phyloP scores from a whole-genome alignment of 2,329 filamentous ascomycete species.

The Colletotrichum destructivum region DNA sequence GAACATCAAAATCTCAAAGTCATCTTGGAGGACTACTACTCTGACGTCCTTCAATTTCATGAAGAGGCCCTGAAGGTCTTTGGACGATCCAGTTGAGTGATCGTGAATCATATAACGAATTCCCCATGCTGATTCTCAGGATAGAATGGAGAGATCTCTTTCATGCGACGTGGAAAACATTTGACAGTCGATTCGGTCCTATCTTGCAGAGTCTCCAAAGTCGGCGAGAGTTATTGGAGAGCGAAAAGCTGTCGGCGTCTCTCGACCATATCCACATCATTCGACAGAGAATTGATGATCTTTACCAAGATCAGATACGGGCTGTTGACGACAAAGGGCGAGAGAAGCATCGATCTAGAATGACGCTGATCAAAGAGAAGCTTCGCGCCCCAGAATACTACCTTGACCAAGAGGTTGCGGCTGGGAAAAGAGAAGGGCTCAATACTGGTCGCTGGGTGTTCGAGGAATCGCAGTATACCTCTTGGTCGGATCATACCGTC shows the following conservation, averaged over 20 bases:
- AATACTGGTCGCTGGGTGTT: too few species aligned
- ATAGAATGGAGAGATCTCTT: not conserved
- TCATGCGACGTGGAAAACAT: constrained; percentile 11
- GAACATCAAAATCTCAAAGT: not conserved
- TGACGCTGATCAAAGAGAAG: too few species aligned
- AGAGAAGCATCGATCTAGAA: not conserved
- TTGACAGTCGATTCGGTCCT: constrained; percentile 1
- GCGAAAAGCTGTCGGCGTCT: constrained; percentile 2
- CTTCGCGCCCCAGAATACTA: too few species aligned
- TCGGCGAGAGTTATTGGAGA: not conserved
- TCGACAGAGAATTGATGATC: not conserved
- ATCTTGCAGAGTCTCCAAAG: not conserved
- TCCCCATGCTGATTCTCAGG: too few species aligned
- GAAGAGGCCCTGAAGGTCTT: not conserved
- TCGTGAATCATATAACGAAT: too few species aligned
- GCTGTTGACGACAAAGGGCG: not conserved
- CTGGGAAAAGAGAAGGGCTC: too few species aligned
- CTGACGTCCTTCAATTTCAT: not conserved
- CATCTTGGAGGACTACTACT: constrained; percentile 2
- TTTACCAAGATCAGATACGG: not conserved
- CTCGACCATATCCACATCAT: not conserved
- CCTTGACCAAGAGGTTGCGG: too few species aligned
- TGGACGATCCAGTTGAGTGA: constrained; percentile 1
- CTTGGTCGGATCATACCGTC: too few species aligned
- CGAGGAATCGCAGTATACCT: too few species aligned